Evolutionary conservation across 306 rosid genomes (phyloP).

Genomic region (Acacia confusa): DNA sequence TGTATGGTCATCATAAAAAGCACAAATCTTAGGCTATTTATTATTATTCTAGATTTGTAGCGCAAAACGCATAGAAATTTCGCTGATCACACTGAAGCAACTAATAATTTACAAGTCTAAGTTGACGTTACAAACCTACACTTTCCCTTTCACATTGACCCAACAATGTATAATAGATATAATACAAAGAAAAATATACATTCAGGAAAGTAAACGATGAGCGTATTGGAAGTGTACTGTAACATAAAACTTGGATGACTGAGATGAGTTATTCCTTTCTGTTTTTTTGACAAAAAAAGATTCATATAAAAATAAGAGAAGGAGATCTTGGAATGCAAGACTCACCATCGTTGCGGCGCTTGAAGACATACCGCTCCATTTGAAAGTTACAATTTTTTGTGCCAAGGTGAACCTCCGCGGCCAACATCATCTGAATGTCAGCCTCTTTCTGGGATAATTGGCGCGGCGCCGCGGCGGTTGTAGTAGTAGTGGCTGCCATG

Average conservation of each 20-base stretch:
- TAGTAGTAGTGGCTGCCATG: conserved; percentile 44
- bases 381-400: conserved; percentile 78
- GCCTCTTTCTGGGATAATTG: conserved; percentile 69
- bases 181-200: neutral
- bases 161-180: too few species aligned
- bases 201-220: neutral
- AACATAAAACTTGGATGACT: neutral
- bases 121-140: neutral
- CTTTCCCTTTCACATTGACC: neutral
- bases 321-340: neutral
- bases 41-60: neutral
- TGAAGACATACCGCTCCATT: conserved; percentile 84
- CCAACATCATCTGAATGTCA: conserved; percentile 87
- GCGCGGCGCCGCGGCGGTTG: conserved; percentile 36
- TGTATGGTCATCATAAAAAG: neutral
- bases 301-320: neutral
- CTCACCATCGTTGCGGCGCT: conserved; percentile 73
- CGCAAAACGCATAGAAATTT: neutral
- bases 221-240: neutral
- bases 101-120: neutral
- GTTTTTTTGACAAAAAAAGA: neutral
- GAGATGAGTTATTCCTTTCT: neutral
- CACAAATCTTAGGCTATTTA: neutral
- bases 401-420: conserved; percentile 78
- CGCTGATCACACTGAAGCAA: neutral